Conservation (phyloP, 139 green algal species). For the Mesotaenium endlicherianum region DNA sequence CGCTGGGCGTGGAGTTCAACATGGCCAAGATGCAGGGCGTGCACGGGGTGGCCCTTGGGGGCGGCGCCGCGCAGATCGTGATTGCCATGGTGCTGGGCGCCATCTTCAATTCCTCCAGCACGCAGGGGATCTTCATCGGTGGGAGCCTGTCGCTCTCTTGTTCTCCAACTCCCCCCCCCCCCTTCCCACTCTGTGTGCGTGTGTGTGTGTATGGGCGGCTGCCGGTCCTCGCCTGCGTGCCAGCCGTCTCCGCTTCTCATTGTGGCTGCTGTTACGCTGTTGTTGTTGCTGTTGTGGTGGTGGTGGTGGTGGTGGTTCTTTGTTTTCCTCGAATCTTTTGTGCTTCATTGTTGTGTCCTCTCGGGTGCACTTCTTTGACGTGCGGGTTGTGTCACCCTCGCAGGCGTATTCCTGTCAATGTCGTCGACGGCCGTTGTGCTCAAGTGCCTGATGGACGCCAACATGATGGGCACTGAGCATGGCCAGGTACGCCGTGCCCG, state of each 20-base stretch:
- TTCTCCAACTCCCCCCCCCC: too few relatives aligned
- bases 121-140: constrained; percentile 85
- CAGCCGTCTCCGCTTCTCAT: too few relatives aligned
- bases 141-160: not conserved
- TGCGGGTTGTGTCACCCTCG: too few relatives aligned
- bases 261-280: too few relatives aligned
- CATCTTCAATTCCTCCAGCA: constrained; percentile 25
- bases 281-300: too few relatives aligned
- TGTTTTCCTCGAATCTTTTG: too few relatives aligned
- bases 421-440: constrained; percentile 81
- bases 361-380: too few relatives aligned
- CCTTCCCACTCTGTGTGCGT: too few relatives aligned
- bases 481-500: constrained; percentile 56
- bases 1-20: constrained; percentile 88
- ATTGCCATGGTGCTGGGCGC: constrained; percentile 58
- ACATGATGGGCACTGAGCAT: constrained; percentile 57
- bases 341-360: too few relatives aligned
- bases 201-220: too few relatives aligned
- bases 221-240: too few relatives aligned
- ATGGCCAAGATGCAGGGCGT: constrained; percentile 77
- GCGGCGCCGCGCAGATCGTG: constrained; percentile 62
- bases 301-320: too few relatives aligned
- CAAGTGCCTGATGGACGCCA: constrained; percentile 76
- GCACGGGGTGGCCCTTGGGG: constrained; percentile 77
- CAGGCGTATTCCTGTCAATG: constrained; percentile 81